phyloP scores from a whole-genome alignment of 2,329 filamentous ascomycete species.

The Tolypocladium guangdongense region DNA sequence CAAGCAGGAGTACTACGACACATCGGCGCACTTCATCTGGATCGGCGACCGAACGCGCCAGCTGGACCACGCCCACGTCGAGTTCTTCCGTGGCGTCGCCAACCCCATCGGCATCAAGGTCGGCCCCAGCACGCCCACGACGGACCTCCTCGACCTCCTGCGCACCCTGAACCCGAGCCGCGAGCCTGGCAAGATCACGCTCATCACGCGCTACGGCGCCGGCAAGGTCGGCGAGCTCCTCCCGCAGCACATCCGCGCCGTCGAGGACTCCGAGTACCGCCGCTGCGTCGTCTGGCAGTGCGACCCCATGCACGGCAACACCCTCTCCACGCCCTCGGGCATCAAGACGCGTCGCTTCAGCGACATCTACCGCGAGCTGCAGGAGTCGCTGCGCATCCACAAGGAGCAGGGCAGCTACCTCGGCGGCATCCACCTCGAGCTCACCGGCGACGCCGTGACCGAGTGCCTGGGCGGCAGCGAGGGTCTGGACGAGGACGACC shows the following conservation, averaged over 20 bases:
- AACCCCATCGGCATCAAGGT: conserved; percentile 97
- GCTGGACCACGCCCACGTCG: conserved; percentile 85
- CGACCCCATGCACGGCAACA: conserved; percentile 95
- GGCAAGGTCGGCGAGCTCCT: conserved; percentile 64
- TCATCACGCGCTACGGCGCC: conserved; percentile 92
- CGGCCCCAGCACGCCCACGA: conserved; percentile 68
- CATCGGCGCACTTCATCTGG: conserved; percentile 95
- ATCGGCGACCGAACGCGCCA: conserved; percentile 94
- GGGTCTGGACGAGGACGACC: conserved; percentile 74
- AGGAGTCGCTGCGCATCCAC: conserved; percentile 75
- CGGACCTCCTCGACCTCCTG: conserved; percentile 69
- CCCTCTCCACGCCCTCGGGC: conserved; percentile 55
- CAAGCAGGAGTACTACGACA: conserved; percentile 74
- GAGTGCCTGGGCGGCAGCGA: conserved; percentile 90
- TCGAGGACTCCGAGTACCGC: conserved; percentile 63
- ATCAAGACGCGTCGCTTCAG: conserved; percentile 90
- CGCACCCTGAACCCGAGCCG: conserved; percentile 72
- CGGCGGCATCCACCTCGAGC: conserved; percentile 86
- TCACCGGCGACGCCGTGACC: conserved; percentile 92
- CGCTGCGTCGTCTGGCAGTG: conserved; percentile 84
- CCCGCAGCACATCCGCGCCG: conserved; percentile 76
- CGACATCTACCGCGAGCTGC: conserved; percentile 80
- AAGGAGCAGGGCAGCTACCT: conserved; percentile 74
- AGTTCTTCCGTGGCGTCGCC: conserved; percentile 92
- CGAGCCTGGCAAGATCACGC: conserved; percentile 85